Conservation (phyloP, 2,329 filamentous ascomycete genomes). For the Venturia oleaginea region DNA sequence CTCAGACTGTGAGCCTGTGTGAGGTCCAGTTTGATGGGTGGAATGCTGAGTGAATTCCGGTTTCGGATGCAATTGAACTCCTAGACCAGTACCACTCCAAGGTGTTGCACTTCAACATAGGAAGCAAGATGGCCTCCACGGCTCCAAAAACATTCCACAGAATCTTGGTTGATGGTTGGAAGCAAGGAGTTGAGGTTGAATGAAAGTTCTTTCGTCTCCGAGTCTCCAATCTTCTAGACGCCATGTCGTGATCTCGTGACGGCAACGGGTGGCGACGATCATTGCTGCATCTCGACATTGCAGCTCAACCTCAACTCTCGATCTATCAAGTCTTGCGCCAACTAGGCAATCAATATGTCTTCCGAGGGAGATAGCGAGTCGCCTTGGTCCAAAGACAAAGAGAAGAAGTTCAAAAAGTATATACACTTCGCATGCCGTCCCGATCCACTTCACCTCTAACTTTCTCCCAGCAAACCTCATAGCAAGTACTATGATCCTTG, state of each 20-base stretch:
- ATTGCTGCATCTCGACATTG: background rate
- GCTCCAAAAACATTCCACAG: background rate
- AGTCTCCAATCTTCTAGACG: background rate
- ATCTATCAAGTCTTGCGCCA: background rate
- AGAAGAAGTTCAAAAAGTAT: constrained; percentile 13
- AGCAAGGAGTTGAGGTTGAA: background rate
- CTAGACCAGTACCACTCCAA: background rate
- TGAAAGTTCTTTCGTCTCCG: background rate
- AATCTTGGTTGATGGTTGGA: background rate
- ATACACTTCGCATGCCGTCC: background rate
- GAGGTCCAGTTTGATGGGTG: background rate
- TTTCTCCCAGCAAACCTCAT: constrained; percentile 59
- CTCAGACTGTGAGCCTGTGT: background rate
- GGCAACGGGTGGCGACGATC: background rate
- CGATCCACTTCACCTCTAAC: constrained; percentile 5
- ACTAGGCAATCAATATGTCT: background rate
- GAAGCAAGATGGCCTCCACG: background rate
- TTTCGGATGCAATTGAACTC: background rate
- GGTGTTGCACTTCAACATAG: background rate
- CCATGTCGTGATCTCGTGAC: background rate
- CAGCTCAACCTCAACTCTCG: background rate
- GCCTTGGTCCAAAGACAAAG: constrained; percentile 15
- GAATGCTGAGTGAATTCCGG: background rate
- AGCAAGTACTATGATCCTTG: constrained; percentile 95
- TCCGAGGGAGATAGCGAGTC: constrained; percentile 1